Conservation (phyloP, 2,329 filamentous ascomycete genomes). For the Alternaria incomplexa region DNA sequence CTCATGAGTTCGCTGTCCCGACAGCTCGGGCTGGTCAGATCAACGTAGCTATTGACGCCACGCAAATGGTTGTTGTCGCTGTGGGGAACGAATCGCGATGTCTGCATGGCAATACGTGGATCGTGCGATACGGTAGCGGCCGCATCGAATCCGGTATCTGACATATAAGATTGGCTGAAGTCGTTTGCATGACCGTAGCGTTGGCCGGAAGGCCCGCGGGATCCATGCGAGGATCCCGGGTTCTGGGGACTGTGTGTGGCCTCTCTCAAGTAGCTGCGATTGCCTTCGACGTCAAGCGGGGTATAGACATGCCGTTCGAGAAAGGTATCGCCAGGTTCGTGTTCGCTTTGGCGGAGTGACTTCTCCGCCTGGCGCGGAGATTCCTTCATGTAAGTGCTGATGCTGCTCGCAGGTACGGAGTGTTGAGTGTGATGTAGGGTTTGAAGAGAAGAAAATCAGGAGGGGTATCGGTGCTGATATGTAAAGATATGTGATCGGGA, state of each 20-base stretch:
- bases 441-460: slow-evolving; percentile 1
- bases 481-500: neutral
- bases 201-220: neutral
- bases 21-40: slow-evolving; percentile 11
- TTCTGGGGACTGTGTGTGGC: neutral
- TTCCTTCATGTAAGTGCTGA: slow-evolving; percentile 20
- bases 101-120: neutral
- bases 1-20: neutral
- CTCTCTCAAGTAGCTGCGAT: slow-evolving; percentile 1
- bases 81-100: slow-evolving; percentile 1
- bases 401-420: neutral
- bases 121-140: slow-evolving; percentile 8
- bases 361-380: slow-evolving; percentile 3
- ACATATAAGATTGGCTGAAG: slow-evolving; percentile 14
- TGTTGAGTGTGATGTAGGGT: neutral
- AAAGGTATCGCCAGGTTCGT: neutral
- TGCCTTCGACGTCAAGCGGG: neutral
- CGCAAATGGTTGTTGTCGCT: slow-evolving; percentile 13
- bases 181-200: slow-evolving; percentile 19
- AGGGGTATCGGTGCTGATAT: neutral
- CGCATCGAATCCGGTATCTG: slow-evolving; percentile 6
- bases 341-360: neutral
- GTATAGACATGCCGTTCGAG: neutral
- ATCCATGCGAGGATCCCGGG: slow-evolving; percentile 4
- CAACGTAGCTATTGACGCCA: slow-evolving; percentile 18